These are phyloP conservation scores for Phaeoacremonium minimum DNA, from an alignment of 2,329 filamentous ascomycete species.

Conservation along the genomic window DNA sequence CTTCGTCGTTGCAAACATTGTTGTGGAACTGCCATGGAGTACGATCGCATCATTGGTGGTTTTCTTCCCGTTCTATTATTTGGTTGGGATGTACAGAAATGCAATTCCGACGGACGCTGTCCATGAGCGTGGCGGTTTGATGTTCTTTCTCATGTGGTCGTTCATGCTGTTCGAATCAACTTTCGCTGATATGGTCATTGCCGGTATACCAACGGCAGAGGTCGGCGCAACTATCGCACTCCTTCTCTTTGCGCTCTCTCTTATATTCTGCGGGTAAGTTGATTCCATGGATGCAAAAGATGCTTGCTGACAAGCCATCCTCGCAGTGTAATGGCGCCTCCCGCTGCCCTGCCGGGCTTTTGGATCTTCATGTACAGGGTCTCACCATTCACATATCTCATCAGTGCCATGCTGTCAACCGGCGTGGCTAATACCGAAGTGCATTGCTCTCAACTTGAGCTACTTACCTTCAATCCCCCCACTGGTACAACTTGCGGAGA, in stretches of 20 bases:
- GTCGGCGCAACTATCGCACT: conserved; percentile 59
- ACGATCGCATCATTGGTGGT: conserved; percentile 56
- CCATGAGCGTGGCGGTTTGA: conserved; percentile 46
- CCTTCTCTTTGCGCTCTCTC: conserved; percentile 53
- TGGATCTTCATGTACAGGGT: conserved; percentile 76
- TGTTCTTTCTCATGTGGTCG: conserved; percentile 57
- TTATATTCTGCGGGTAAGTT: conserved; percentile 52
- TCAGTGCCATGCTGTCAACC: conserved; percentile 59
- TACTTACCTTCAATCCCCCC: conserved; percentile 56
- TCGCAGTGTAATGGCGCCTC: conserved; percentile 56
- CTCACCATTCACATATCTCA: conserved; percentile 70
- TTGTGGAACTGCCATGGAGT: conserved; percentile 59
- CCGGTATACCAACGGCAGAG: conserved; percentile 59
- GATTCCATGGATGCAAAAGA: background rate
- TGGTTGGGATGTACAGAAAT: conserved; percentile 55
- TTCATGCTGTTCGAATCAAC: conserved; percentile 64
- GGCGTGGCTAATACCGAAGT: conserved; percentile 58
- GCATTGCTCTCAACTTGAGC: conserved; percentile 59
- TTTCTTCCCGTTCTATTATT: conserved; percentile 64
- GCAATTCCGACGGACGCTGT: conserved; percentile 20
- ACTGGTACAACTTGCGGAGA: conserved; percentile 44
- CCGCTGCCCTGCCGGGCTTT: conserved; percentile 61
- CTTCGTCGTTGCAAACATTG: conserved; percentile 53
- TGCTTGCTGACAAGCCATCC: too few species aligned
- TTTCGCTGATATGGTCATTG: conserved; percentile 59